Percentiles rank a stretch among this genome's conserved stretches.
Conservation (phyloP, 768 basidiomycete genomes). For the Agaricus subrufescens region DNA sequence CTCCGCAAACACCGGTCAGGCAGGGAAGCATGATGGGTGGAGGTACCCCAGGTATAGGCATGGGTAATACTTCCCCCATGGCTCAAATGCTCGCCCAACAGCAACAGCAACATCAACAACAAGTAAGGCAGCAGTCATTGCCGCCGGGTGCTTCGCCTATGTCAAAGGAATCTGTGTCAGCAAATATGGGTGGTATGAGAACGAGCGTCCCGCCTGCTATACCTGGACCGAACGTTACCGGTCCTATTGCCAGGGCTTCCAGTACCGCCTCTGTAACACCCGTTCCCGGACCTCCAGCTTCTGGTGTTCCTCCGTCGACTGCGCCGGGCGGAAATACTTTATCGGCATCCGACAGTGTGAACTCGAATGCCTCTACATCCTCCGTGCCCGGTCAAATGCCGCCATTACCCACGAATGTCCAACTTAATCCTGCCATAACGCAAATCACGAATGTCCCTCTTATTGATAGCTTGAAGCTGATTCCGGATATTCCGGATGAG, state of each 20-base stretch:
- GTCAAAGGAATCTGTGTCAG: conserved; percentile 9
- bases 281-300: conserved; percentile 1
- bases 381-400: conserved; percentile 16
- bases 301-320: not conserved
- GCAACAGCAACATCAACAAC: conserved; percentile 11
- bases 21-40: conserved; percentile 7
- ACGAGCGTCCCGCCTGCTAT: conserved; percentile 5
- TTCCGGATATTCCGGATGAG: conserved; percentile 44
- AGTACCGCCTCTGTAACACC: not conserved
- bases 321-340: conserved; percentile 4
- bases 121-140: conserved; percentile 9
- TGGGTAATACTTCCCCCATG: not conserved
- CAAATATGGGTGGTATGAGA: conserved; percentile 10
- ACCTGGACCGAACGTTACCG: conserved; percentile 3
- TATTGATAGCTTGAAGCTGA: conserved; percentile 42
- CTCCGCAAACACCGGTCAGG: conserved; percentile 7
- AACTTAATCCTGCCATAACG: conserved; percentile 54
- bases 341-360: not conserved
- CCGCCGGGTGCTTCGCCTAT: conserved; percentile 7
- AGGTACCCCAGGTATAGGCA: conserved; percentile 8
- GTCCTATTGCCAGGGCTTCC: not conserved
- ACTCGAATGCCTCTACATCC: conserved; percentile 7
- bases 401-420: conserved; percentile 38
- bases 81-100: conserved; percentile 3
- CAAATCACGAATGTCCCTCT: conserved; percentile 60